Base-by-base conservation (phyloP, 352 stramenopile genomes). In the Saprolegnia parasitica region DNA sequence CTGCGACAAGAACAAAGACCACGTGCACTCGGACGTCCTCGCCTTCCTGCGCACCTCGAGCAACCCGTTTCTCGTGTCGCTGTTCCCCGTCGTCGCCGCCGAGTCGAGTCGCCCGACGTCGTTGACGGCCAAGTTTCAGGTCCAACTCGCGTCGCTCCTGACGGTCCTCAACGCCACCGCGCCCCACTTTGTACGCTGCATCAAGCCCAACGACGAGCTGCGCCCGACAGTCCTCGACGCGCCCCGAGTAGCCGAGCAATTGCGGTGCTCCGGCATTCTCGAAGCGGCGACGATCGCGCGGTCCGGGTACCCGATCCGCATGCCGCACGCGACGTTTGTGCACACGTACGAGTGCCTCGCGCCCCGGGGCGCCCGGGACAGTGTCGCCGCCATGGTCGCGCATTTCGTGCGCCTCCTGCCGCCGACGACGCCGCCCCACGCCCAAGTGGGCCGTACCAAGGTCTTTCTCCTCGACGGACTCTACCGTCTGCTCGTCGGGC, bases 111-210 rank as follows among this genome's bases (percentile, higher is more conserved):
- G 37, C 11, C 56, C 66, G 39, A 89, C 87, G 11, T 93, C 85
- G 3, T 82, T 93, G 11, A 84, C 91, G 2, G 71, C 83, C 18
- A 88, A 99, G 74, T 99, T 99, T 79, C 95, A 95, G 58, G 91
- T 74, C 23, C 96, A 99, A 65, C 78, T 99, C 1, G 87, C 75
- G 37, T 83, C 88, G 16, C 84, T 99, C 56, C 80, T 99, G 20
- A 85, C 94, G 1, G 93, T 97, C 21, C 78, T 99, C 18, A 96
- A 98, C 72, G 86, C 83, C 11, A 98, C 95, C 0, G 84, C 98
- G 54, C 95, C 97, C 13, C 89, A 96, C 68, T 96, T 96, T 73
- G 88, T 96, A 73, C 88, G 89, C 8, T 96, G 89, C 65, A 91
- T 96, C 40, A 96, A 96, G 68, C 88, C 88, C 1, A 96, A 96